A percentile compares a stretch with the other conserved stretches of the same genome.
Evolutionary conservation across 805 yeast genomes (phyloP).

Genomic region (Peterozyma xylosa): DNA sequence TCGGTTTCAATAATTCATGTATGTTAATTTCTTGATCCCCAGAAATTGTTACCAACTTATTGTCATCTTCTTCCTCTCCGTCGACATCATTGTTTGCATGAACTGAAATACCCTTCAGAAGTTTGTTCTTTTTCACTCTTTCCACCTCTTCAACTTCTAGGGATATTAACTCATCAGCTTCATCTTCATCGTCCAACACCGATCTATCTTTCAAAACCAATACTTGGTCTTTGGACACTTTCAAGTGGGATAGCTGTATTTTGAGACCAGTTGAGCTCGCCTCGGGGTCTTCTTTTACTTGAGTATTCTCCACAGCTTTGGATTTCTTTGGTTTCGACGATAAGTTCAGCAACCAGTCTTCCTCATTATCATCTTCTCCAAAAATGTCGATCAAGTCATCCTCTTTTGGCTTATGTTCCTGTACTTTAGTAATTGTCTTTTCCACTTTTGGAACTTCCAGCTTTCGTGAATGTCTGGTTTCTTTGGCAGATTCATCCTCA

Average conservation of each 20-base stretch:
- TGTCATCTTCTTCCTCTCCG: constrained; percentile 1
- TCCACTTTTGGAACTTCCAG: constrained; percentile 12
- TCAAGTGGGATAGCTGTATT: constrained; percentile 35
- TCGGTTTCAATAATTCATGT: too few species aligned
- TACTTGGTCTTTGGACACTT: constrained; percentile 27
- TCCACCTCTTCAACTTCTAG: constrained; percentile 27
- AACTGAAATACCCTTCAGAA: constrained; percentile 16
- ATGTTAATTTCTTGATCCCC: constrained; percentile 12
- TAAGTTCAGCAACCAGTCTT: too few species aligned
- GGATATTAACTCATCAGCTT: constrained; percentile 28
- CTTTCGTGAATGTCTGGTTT: too few species aligned
- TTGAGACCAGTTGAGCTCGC: constrained; percentile 23
- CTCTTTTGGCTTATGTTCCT: constrained; percentile 16
- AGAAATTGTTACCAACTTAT: constrained; percentile 16
- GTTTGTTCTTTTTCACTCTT: constrained; percentile 22
- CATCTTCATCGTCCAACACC: constrained; percentile 22
- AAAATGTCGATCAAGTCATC: constrained; percentile 14
- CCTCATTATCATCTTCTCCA: constrained; percentile 2
- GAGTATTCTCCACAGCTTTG: too few species aligned
- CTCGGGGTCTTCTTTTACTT: too few species aligned
- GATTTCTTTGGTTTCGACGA: too few species aligned
- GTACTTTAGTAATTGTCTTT: constrained; percentile 17
- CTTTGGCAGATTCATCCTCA: background rate
- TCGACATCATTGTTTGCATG: constrained; percentile 14
- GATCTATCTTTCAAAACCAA: constrained; percentile 52